These are phyloP conservation scores for Basidiobolus meristosporus DNA, from an alignment of 371 early-diverging fungal species.

Conservation along the genomic window DNA sequence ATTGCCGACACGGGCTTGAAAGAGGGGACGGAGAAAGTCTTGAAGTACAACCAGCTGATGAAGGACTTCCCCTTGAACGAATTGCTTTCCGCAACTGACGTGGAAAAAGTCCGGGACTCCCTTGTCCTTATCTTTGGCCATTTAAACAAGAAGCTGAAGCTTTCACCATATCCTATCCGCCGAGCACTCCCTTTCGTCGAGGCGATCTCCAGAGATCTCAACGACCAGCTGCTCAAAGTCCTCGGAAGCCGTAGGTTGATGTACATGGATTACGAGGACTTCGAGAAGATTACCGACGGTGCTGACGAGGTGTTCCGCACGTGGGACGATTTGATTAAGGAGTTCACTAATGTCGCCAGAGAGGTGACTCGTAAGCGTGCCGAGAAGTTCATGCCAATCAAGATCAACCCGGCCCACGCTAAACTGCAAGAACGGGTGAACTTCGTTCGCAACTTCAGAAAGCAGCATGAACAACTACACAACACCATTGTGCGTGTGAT, in stretches of 20 bases:
- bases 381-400: slow-evolving; percentile 90
- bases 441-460: slow-evolving; percentile 80
- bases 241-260: slow-evolving; percentile 78
- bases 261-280: slow-evolving; percentile 76
- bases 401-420: slow-evolving; percentile 78
- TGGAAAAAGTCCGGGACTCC: slow-evolving; percentile 60
- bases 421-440: slow-evolving; percentile 83
- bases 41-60: slow-evolving; percentile 93
- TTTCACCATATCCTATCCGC: slow-evolving; percentile 88
- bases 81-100: slow-evolving; percentile 83
- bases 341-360: slow-evolving; percentile 86
- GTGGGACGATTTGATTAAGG: slow-evolving; percentile 92
- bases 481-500: slow-evolving; percentile 87
- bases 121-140: slow-evolving; percentile 80
- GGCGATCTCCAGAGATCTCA: slow-evolving; percentile 86
- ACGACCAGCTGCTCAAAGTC: slow-evolving; percentile 77
- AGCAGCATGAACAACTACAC: slow-evolving; percentile 90
- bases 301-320: slow-evolving; percentile 76
- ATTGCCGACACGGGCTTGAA: slow-evolving; percentile 95
- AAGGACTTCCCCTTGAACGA: slow-evolving; percentile 95
- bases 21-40: slow-evolving; percentile 79
- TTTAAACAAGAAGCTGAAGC: slow-evolving; percentile 88
- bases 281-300: slow-evolving; percentile 65
- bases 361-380: slow-evolving; percentile 81
- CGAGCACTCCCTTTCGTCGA: slow-evolving; percentile 86